Evolutionary conservation across 495 filamentous ascomycete species (phyloP).

Genomic region (Talaromyces liani): DNA sequence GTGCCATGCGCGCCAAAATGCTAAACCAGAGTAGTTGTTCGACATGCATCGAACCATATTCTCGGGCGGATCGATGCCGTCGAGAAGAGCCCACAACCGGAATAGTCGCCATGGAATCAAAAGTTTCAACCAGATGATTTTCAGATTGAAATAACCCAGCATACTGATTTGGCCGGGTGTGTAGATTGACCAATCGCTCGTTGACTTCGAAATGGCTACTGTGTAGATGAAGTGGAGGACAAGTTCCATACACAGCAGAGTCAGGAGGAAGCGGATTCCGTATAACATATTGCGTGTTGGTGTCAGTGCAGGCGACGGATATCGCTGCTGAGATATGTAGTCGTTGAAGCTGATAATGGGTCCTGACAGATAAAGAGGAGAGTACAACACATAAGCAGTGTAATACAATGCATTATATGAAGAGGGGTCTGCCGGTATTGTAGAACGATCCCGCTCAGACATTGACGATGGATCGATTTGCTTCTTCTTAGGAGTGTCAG

Average conservation of each 20-base stretch:
- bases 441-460: slow-evolving; percentile 79
- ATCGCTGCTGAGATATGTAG: slow-evolving; percentile 81
- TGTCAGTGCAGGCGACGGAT: slow-evolving; percentile 61
- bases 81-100: slow-evolving; percentile 84
- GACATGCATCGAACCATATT: slow-evolving; percentile 98
- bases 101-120: slow-evolving; percentile 97
- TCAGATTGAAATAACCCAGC: slow-evolving; percentile 92
- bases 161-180: slow-evolving; percentile 83
- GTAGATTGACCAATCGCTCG: slow-evolving; percentile 74
- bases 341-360: slow-evolving; percentile 98
- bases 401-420: slow-evolving; percentile 80
- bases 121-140: slow-evolving; percentile 97
- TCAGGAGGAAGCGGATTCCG: slow-evolving; percentile 72
- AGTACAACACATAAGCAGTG: slow-evolving; percentile 80
- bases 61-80: slow-evolving; percentile 90
- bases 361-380: slow-evolving; percentile 85
- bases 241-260: slow-evolving; percentile 85
- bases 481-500: slow-evolving; percentile 91
- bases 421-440: slow-evolving; percentile 57
- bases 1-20: slow-evolving; percentile 97
- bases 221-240: slow-evolving; percentile 91
- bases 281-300: slow-evolving; percentile 64
- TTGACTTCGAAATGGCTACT: slow-evolving; percentile 80
- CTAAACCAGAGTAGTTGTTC: slow-evolving; percentile 86
- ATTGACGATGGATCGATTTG: slow-evolving; percentile 79